phyloP scores from a whole-genome alignment of 2,329 filamentous ascomycete genomes.

The Colletotrichum tofieldiae region DNA sequence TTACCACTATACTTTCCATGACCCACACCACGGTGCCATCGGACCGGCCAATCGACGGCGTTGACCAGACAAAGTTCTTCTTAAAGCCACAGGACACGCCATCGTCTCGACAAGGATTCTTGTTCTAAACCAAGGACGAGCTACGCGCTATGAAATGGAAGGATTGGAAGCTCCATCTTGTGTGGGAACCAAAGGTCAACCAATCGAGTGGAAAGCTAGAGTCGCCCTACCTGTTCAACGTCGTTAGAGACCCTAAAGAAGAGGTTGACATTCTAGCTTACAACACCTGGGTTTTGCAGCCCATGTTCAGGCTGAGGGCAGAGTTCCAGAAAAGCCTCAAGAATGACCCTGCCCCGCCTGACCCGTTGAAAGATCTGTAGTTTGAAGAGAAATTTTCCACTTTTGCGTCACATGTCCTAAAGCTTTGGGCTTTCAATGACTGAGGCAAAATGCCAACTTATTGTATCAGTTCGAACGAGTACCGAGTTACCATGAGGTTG shows the following conservation, averaged over 20 bases:
- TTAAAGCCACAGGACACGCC: conserved; percentile 36
- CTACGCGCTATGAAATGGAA: conserved; percentile 53
- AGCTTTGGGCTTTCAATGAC: too few species aligned
- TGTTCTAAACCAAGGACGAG: conserved; percentile 55
- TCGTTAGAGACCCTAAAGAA: conserved; percentile 52
- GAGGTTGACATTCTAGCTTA: conserved; percentile 51
- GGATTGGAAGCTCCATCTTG: conserved; percentile 54
- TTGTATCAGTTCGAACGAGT: too few species aligned
- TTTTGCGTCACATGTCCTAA: too few species aligned
- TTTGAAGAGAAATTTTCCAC: background rate
- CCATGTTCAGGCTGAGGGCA: conserved; percentile 47
- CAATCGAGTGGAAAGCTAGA: conserved; percentile 51
- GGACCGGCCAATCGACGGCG: conserved; percentile 52
- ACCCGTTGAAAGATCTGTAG: conserved; percentile 49
- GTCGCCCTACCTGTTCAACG: conserved; percentile 53
- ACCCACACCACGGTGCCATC: conserved; percentile 43
- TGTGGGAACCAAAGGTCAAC: conserved; percentile 56
- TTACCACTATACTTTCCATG: conserved; percentile 51
- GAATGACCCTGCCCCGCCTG: conserved; percentile 51
- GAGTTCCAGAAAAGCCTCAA: conserved; percentile 50
- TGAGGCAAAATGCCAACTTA: too few species aligned
- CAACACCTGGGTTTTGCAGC: conserved; percentile 54
- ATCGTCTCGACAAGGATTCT: conserved; percentile 48
- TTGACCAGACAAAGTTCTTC: conserved; percentile 51
- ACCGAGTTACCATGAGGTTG: too few species aligned